These are phyloP conservation scores for Sporopachydermia lactativora DNA, from an alignment of 805 yeast genomes.

Conservation along the genomic window DNA sequence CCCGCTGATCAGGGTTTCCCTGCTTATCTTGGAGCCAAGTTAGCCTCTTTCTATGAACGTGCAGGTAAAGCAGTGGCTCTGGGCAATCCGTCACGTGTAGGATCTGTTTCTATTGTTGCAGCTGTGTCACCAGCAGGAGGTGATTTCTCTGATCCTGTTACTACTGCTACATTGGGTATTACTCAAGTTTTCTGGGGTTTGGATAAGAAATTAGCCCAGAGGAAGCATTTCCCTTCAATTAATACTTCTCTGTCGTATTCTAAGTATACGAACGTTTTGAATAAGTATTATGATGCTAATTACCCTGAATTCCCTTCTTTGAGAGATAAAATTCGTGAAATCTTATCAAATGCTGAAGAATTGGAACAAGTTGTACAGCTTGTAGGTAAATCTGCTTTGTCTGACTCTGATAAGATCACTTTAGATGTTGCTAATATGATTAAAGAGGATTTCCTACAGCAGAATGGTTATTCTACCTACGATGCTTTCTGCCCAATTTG, in stretches of 20 bases:
- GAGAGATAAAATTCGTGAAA: constrained; percentile 89
- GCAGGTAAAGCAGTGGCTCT: constrained; percentile 94
- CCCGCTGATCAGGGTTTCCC: constrained; percentile 99
- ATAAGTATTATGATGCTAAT: constrained; percentile 70
- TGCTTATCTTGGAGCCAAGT: constrained; percentile 96
- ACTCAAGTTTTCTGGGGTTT: constrained; percentile 99
- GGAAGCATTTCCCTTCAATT: constrained; percentile 99
- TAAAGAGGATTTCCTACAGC: constrained; percentile 97
- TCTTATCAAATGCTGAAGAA: constrained; percentile 93
- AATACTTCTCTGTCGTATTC: constrained; percentile 95
- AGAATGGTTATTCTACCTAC: constrained; percentile 95
- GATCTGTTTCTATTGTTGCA: constrained; percentile 98
- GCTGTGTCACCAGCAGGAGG: constrained; percentile 99
- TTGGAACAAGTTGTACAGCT: constrained; percentile 98
- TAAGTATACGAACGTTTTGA: constrained; percentile 80
- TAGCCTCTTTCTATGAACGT: constrained; percentile 98
- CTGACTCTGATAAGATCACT: constrained; percentile 93
- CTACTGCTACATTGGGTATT: constrained; percentile 95
- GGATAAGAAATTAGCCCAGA: constrained; percentile 97
- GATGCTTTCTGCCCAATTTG: constrained; percentile 99
- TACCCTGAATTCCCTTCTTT: constrained; percentile 85
- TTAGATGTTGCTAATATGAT: constrained; percentile 83
- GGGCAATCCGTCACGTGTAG: constrained; percentile 93
- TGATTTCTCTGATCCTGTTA: constrained; percentile 99
- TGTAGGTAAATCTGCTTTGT: constrained; percentile 95